These are phyloP conservation scores for Liriodendron chinense DNA, from an alignment of 164 flowering plant species.

Conservation along the genomic window DNA sequence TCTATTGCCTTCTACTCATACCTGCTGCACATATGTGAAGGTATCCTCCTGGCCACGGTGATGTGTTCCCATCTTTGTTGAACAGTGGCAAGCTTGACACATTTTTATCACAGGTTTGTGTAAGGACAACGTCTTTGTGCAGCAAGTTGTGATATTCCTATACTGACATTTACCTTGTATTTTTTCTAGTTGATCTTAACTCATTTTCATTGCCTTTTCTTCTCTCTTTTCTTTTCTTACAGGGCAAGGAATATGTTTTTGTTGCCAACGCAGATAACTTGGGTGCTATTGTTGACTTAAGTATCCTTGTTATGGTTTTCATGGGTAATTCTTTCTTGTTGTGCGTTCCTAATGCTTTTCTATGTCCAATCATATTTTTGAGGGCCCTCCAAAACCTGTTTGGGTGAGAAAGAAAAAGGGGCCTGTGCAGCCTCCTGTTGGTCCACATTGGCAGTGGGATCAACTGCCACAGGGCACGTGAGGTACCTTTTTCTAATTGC, in stretches of 20 bases:
- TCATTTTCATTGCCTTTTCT: not conserved
- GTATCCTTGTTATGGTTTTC: conserved; percentile 61
- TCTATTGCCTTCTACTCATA: not conserved
- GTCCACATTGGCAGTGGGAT: not conserved
- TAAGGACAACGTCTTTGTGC: not conserved
- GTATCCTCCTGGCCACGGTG: conserved; percentile 99
- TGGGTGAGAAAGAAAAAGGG: not conserved
- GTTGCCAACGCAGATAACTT: conserved; percentile 94
- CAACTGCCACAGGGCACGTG: too few relatives aligned
- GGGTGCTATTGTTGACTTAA: conserved; percentile 94
- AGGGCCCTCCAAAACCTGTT: too few relatives aligned
- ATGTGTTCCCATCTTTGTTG: conserved; percentile 86
- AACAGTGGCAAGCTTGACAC: conserved; percentile 96
- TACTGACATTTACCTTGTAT: not conserved
- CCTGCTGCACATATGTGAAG: conserved; percentile 33
- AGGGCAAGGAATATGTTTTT: conserved; percentile 98
- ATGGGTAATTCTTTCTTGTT: not conserved
- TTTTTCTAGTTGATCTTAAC: not conserved
- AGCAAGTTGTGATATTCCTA: not conserved
- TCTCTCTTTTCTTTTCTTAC: conserved; percentile 11
- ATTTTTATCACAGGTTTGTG: conserved; percentile 65
- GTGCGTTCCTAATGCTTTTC: not conserved
- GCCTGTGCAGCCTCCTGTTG: not conserved
- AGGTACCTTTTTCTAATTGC: too few relatives aligned
- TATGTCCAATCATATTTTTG: not conserved